Conservation (phyloP, 1,284 basidiomycete species). For the Gastroboletus turbinatus region DNA sequence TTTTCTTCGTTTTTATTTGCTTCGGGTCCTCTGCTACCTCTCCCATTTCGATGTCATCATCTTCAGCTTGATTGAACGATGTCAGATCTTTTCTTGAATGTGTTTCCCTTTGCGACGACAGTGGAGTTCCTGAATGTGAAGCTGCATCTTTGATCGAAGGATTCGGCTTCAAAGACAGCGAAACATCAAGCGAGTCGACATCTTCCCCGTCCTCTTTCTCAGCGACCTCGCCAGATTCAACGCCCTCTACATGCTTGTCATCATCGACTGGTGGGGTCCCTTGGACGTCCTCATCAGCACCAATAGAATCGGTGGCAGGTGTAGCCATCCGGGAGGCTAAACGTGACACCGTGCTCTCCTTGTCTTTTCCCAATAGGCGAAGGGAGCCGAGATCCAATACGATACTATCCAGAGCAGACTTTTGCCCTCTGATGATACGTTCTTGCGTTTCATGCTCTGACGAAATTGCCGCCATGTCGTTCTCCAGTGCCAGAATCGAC, state of each 20-base stretch:
- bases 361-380: slow-evolving; percentile 65
- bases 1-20: slow-evolving; percentile 49
- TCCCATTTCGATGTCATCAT: slow-evolving; percentile 83
- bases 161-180: slow-evolving; percentile 36
- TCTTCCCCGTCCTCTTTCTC: slow-evolving; percentile 41
- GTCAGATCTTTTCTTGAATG: slow-evolving; percentile 23
- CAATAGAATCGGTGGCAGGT: slow-evolving; percentile 46
- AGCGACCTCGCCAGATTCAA: slow-evolving; percentile 35
- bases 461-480: slow-evolving; percentile 72
- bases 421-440: slow-evolving; percentile 64
- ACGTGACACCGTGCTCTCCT: slow-evolving; percentile 43
- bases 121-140: slow-evolving; percentile 33
- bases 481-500: slow-evolving; percentile 66
- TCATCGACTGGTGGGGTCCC: slow-evolving; percentile 33
- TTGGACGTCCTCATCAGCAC: slow-evolving; percentile 28
- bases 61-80: slow-evolving; percentile 29
- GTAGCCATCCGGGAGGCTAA: slow-evolving; percentile 45
- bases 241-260: slow-evolving; percentile 42
- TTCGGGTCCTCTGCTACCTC: slow-evolving; percentile 71
- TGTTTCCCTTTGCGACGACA: slow-evolving; percentile 30
- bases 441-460: slow-evolving; percentile 72
- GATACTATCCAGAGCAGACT: slow-evolving; percentile 62
- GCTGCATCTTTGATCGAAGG: slow-evolving; percentile 37
- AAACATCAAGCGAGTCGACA: slow-evolving; percentile 36
- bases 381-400: slow-evolving; percentile 60